Base-by-base conservation (phyloP, 345 rosid species). In the Bretschneidera sinensis region DNA sequence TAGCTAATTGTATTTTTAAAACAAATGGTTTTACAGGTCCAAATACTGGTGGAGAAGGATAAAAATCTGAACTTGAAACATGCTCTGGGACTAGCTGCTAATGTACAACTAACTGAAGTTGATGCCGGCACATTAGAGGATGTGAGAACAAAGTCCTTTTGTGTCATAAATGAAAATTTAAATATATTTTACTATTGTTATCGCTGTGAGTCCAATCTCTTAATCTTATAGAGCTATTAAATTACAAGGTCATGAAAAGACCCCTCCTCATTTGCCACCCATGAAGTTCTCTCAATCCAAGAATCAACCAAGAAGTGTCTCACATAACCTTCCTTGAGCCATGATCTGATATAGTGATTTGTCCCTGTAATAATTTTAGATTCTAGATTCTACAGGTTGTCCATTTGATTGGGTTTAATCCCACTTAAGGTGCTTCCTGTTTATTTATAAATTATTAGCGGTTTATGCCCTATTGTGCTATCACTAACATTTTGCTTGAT, bases 31-130 rank as follows among this genome's bases (percentile, higher is more conserved):
- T 7, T 64, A 56, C 79, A 92, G 98, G 96, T 92, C 53, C 98
- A 89, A 81, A 74, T 89, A 71, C 70, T 92, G 78, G 85, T 92
- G 35, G 97, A 89, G 60, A 79, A 81, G 69, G 80, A 85, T 59
- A 87, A 71, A 78, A 75, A 76, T 72, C 57, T 92, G 65, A 73
- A 89, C 74, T 71, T 92, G 74, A 71, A 76, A 59, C 76, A 62
- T 65, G 86, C 86, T 70, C 68, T 89, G 71, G 64, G 67, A 70
- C 65, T 89, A 73, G 88, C 91, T 71, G 96, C 98, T 67, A 82
- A 70, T 60, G 79, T 81, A 60, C 98, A 92, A 62, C 91, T 91
- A 22, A 62, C 84, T 63, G 68, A 76, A 60, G 96, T 84, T 25
- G 86, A 85, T 51, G 74, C 73, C 49, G 60, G 49, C 62, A 80